Evolutionary conservation across 306 rosid genomes (phyloP).

Genomic region (Cicer arietinum): DNA sequence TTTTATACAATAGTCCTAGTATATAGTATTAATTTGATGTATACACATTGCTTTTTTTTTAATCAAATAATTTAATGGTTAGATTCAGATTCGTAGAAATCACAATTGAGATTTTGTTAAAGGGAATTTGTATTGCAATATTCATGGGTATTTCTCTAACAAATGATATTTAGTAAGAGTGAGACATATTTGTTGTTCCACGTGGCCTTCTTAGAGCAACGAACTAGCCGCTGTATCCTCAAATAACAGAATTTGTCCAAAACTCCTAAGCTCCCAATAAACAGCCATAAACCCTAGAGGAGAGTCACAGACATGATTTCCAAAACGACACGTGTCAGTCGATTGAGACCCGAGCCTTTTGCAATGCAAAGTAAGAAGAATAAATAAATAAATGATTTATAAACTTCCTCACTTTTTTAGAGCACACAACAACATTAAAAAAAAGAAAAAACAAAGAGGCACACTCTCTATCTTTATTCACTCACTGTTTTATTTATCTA

Average conservation of each 20-base stretch:
- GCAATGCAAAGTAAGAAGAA: neutral
- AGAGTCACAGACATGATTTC: neutral
- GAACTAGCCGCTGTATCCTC: too few relatives aligned
- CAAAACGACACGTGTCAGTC: neutral
- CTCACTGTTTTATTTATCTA: constrained; percentile 1
- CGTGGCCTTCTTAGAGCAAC: neutral
- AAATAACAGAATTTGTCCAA: too few relatives aligned
- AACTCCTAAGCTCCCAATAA: neutral
- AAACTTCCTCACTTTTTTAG: neutral
- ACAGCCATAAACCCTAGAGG: neutral
- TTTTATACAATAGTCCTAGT: too few relatives aligned
- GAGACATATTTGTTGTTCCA: neutral
- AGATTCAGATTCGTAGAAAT: too few relatives aligned
- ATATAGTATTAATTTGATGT: too few relatives aligned
- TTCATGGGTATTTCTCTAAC: too few relatives aligned
- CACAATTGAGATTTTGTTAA: too few relatives aligned
- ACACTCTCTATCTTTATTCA: neutral
- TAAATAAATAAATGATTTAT: neutral
- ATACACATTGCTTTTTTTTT: too few relatives aligned
- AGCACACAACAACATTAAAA: neutral
- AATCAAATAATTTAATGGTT: too few relatives aligned
- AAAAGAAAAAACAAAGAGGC: too few relatives aligned
- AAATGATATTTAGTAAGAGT: too few relatives aligned
- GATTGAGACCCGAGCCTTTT: neutral
- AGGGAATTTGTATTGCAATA: too few relatives aligned